Evolutionary conservation across 306 rosid genomes (phyloP).

Genomic region (Prunus campanulata): DNA sequence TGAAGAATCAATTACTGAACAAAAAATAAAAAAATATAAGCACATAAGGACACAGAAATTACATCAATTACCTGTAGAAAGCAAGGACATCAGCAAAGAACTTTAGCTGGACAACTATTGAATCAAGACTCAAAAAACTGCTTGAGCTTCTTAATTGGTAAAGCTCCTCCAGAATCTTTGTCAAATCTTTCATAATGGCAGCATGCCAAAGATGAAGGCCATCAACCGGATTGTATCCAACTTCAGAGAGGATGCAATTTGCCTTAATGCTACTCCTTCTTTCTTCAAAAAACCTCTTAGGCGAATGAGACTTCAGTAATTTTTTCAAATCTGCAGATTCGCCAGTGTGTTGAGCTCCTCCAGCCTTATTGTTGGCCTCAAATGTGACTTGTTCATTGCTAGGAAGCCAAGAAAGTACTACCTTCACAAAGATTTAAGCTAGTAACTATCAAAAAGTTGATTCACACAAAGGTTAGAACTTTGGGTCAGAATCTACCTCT

Average conservation of each 20-base stretch:
- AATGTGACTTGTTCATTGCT: constrained; percentile 28
- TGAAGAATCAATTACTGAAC: constrained; percentile 22
- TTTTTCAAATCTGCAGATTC: constrained; percentile 36
- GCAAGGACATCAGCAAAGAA: constrained; percentile 70
- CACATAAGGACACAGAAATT: constrained; percentile 6
- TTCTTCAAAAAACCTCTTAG: constrained; percentile 34
- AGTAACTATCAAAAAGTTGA: constrained; percentile 24
- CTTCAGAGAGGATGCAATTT: constrained; percentile 34
- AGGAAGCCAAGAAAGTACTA: constrained; percentile 69
- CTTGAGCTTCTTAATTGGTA: constrained; percentile 44
- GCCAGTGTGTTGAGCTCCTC: constrained; percentile 34
- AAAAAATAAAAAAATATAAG: not conserved
- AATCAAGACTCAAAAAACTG: constrained; percentile 51
- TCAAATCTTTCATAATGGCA: constrained; percentile 64
- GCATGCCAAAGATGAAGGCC: constrained; percentile 79
- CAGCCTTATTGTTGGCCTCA: constrained; percentile 25
- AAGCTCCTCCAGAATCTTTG: constrained; percentile 54
- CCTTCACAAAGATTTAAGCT: constrained; percentile 52
- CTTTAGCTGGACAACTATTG: constrained; percentile 58
- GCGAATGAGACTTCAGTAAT: constrained; percentile 34
- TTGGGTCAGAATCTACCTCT: constrained; percentile 55
- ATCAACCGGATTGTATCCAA: constrained; percentile 51
- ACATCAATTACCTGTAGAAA: constrained; percentile 56
- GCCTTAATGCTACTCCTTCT: constrained; percentile 26
- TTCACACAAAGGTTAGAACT: constrained; percentile 12